Percentiles rank a stretch among this genome's conserved stretches.
These are phyloP conservation scores for Globisporangium camurandrum DNA, from an alignment of 352 stramenopile species.

Conservation along the genomic window DNA sequence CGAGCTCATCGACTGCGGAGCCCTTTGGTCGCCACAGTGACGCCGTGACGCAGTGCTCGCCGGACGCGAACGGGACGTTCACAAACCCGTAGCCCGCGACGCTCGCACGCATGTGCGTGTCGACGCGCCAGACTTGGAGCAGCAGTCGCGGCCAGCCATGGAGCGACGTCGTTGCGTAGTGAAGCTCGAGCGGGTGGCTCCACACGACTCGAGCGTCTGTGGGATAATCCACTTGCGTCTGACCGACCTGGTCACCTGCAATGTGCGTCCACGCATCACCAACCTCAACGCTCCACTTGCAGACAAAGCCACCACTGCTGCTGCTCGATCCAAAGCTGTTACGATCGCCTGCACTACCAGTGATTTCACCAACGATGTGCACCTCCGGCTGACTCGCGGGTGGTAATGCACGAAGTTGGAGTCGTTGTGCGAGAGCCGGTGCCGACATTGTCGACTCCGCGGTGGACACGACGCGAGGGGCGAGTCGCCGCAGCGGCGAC, in stretches of 20 bases:
- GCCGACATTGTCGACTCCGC: neutral
- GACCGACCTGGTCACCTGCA: constrained; percentile 42
- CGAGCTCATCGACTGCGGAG: constrained; percentile 37
- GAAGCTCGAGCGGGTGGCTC: constrained; percentile 60
- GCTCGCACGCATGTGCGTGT: constrained; percentile 38
- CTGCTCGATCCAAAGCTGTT: no score
- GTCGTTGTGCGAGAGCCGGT: neutral
- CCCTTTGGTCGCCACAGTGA: constrained; percentile 58
- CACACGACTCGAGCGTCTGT: constrained; percentile 23
- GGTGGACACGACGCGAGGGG: no score
- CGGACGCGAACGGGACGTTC: constrained; percentile 41
- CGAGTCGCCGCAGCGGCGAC: constrained; percentile 7
- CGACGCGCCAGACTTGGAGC: constrained; percentile 54
- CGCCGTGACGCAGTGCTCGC: constrained; percentile 37
- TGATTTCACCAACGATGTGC: constrained; percentile 64
- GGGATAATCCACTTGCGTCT: constrained; percentile 60
- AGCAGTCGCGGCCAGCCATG: constrained; percentile 59
- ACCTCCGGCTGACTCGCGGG: constrained; percentile 53
- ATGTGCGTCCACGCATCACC: constrained; percentile 50
- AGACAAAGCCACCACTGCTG: constrained; percentile 28
- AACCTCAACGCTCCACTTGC: constrained; percentile 67
- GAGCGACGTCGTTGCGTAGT: constrained; percentile 48
- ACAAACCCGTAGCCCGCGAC: constrained; percentile 55
- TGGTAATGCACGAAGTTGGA: constrained; percentile 19
- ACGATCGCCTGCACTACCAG: constrained; percentile 40